Base-by-base conservation (phyloP, 345 rosid species). In the Hibiscus tridactylites region DNA sequence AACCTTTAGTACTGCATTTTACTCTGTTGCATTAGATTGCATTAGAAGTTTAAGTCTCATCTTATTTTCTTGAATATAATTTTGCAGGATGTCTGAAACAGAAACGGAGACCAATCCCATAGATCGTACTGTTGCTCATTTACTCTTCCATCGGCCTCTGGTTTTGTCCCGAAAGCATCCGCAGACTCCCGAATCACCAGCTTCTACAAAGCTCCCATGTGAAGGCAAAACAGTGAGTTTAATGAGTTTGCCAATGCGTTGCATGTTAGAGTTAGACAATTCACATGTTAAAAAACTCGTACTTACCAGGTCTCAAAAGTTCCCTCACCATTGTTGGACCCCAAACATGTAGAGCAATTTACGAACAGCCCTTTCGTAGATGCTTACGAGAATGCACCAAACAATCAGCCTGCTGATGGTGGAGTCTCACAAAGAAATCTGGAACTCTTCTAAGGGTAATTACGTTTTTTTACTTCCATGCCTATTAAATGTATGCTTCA, bases 91-190 rank as follows among this genome's bases (percentile, higher is more conserved):
- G 64, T 19, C 88, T 64, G 91, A 86, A 65, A 78, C 68, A 61
- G 97, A 92, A 86, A 86, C 96, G 53, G 91, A 85, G 81, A 95
- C 96, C 72, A 95, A 95, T 72, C 94, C 97, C 46, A 82, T 90
- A 61, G 97, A 95, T 77, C 88, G 98, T 67, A 81, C 85, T 26
- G 90, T 92, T 70, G 99, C 98, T 68, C 91, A 83, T 82, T 84
- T 95, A 82, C 96, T 95, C 79, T 92, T 95, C 71, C 92, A 86
- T 75, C 81, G 91, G 80, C 91, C 92, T 42, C 56, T 78, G 68
- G 91, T 89, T 26, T 63, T 77, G 59, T 72, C 81, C 0, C 76
- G 77, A 74, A 91, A 84, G 67, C 83, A 77, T 73, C 75, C 81
- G 28, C 88, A 80, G 73, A 86, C 85, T 15, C 84, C 91, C 28